These are phyloP conservation scores for Kernera saxatilis DNA, from an alignment of 345 rosid genomes.

Conservation along the genomic window DNA sequence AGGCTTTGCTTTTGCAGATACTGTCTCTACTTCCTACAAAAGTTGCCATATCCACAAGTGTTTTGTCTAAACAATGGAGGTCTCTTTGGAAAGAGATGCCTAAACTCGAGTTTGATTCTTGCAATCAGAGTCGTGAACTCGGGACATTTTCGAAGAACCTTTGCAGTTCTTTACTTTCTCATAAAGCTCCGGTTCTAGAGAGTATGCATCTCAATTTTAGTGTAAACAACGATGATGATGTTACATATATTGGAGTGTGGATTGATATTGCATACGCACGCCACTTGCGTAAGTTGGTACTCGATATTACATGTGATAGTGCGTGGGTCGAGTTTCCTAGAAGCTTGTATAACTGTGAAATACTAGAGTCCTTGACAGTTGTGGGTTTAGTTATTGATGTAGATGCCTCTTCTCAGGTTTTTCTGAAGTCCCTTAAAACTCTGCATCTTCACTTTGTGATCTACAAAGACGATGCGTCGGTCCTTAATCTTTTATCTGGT, in stretches of 20 bases:
- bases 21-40: not conserved
- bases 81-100: not conserved
- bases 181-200: not conserved
- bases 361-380: not conserved
- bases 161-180: not conserved
- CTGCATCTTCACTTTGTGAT: not conserved
- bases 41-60: not conserved
- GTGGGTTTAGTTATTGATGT: not conserved
- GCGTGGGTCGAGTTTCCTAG: not conserved
- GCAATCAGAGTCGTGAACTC: not conserved
- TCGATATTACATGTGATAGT: not conserved
- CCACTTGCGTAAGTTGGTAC: not conserved
- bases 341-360: not conserved
- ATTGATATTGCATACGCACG: not conserved
- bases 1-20: not conserved
- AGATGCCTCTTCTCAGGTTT: not conserved
- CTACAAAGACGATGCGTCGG: not conserved
- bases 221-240: not conserved
- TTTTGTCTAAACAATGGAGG: not conserved
- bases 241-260: not conserved
- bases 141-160: not conserved
- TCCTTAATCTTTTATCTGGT: not conserved
- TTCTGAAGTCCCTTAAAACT: not conserved
- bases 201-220: not conserved
- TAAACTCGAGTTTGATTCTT: not conserved